Conservation (phyloP, 371 early-diverging fungal species). For the Mortierella sp. region DNA sequence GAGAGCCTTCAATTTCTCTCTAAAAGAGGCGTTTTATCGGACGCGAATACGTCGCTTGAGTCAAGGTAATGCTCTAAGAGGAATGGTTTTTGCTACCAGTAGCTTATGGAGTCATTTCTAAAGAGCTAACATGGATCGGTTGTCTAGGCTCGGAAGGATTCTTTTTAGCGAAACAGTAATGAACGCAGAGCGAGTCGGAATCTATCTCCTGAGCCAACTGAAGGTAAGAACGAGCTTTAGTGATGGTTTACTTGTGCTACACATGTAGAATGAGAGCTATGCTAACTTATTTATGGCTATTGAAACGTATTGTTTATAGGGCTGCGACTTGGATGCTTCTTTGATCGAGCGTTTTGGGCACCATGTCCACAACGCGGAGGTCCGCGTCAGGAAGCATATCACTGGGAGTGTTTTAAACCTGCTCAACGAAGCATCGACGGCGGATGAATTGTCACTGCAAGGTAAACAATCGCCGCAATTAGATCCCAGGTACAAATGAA, state of each 20-base stretch:
- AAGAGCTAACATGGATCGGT: background rate
- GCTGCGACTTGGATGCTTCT: background rate
- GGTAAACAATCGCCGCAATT: background rate
- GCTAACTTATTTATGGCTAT: background rate
- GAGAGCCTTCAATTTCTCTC: conserved; percentile 6
- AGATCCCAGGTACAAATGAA: background rate
- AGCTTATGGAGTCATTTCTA: background rate
- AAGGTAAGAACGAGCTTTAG: conserved; percentile 3
- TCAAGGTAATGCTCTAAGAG: conserved; percentile 6
- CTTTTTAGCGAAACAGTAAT: conserved; percentile 16
- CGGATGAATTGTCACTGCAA: background rate
- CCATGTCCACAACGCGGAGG: background rate
- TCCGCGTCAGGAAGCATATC: conserved; percentile 27
- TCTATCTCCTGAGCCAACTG: conserved; percentile 32
- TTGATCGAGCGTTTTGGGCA: conserved; percentile 9
- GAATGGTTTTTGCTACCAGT: background rate
- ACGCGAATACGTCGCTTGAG: background rate
- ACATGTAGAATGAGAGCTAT: background rate
- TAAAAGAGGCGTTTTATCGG: conserved; percentile 8
- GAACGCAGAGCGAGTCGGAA: conserved; percentile 27
- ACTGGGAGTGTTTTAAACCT: conserved; percentile 16
- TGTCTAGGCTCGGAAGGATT: conserved; percentile 16
- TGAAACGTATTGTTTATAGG: background rate
- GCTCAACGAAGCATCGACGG: conserved; percentile 9
- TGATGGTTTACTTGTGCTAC: background rate